phyloP scores from a whole-genome alignment of 2,329 filamentous ascomycete species.

The Fusarium tuaranense region DNA sequence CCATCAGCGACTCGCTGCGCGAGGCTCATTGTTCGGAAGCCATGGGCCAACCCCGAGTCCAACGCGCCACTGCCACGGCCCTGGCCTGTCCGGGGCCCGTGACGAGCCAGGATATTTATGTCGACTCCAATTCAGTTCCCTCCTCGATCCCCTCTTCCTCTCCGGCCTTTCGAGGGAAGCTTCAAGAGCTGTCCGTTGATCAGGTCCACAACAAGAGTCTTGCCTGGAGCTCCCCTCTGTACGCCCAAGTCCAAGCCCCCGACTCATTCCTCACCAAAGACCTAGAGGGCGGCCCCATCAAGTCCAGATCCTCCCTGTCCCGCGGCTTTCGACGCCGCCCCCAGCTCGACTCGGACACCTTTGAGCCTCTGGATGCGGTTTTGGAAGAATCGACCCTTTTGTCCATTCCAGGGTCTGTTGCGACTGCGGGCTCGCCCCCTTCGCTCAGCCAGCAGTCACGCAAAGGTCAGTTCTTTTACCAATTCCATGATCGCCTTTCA shows the following conservation, averaged over 20 bases:
- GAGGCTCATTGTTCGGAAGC: conserved; percentile 25
- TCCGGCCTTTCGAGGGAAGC: conserved; percentile 31
- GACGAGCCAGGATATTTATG: conserved; percentile 34
- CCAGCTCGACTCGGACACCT: conserved; percentile 47
- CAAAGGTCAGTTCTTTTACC: conserved; percentile 31
- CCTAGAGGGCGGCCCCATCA: conserved; percentile 23
- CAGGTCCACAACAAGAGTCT: conserved; percentile 42
- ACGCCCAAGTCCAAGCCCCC: conserved; percentile 13
- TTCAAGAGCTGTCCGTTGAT: conserved; percentile 45
- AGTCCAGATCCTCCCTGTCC: conserved; percentile 29
- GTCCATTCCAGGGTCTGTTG: conserved; percentile 13
- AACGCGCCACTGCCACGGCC: conserved; percentile 30
- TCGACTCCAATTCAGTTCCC: conserved; percentile 25
- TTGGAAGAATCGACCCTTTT: conserved; percentile 43
- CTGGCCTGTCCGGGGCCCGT: conserved; percentile 18
- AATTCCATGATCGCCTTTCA: neutral
- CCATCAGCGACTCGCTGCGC: conserved; percentile 14
- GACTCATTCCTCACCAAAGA: conserved; percentile 4
- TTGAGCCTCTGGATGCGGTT: conserved; percentile 50
- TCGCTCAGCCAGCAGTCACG: conserved; percentile 2
- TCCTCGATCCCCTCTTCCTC: conserved; percentile 35
- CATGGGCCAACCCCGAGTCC: conserved; percentile 40
- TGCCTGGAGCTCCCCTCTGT: conserved; percentile 23
- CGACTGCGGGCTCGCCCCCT: conserved; percentile 4
- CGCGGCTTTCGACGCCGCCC: conserved; percentile 46